A percentile compares a stretch with the other conserved stretches of the same genome.
phyloP scores from a whole-genome alignment of 805 yeast genomes.

The Yarrowia phangngaensis region DNA sequence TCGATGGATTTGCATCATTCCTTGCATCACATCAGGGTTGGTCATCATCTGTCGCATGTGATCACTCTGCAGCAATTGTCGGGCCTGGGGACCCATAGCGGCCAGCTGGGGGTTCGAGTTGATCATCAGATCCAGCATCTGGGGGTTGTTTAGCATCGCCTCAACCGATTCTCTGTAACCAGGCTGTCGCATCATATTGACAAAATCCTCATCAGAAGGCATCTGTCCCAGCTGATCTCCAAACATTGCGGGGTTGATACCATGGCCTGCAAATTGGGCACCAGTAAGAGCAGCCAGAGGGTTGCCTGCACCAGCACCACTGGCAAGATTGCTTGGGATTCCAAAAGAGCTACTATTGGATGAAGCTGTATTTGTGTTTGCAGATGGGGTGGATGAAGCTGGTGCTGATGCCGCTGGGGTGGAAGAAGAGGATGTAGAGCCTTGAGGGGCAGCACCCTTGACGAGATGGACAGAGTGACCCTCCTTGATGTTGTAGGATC shows the following conservation, averaged over 20 bases:
- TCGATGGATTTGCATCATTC: constrained; percentile 72
- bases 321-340: constrained; percentile 74
- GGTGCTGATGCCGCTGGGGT: constrained; percentile 32
- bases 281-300: constrained; percentile 91
- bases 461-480: constrained; percentile 90
- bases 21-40: constrained; percentile 82
- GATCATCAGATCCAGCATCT: constrained; percentile 77
- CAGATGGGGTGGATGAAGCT: constrained; percentile 31
- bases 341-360: constrained; percentile 33
- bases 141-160: constrained; percentile 79
- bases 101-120: constrained; percentile 80
- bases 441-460: constrained; percentile 60
- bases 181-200: constrained; percentile 75
- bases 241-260: constrained; percentile 85
- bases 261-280: constrained; percentile 91
- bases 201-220: constrained; percentile 73
- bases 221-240: constrained; percentile 84
- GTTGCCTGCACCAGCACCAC: constrained; percentile 86
- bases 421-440: constrained; percentile 35
- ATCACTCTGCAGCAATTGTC: constrained; percentile 81
- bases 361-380: constrained; percentile 30
- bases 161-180: constrained; percentile 76
- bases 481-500: constrained; percentile 70
- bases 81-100: constrained; percentile 78
- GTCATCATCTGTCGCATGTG: constrained; percentile 72